Percentiles rank a stretch among this genome's conserved stretches.
phyloP scores from a whole-genome alignment of 495 filamentous ascomycete species.

The Podospora bellae-mahoneyi region DNA sequence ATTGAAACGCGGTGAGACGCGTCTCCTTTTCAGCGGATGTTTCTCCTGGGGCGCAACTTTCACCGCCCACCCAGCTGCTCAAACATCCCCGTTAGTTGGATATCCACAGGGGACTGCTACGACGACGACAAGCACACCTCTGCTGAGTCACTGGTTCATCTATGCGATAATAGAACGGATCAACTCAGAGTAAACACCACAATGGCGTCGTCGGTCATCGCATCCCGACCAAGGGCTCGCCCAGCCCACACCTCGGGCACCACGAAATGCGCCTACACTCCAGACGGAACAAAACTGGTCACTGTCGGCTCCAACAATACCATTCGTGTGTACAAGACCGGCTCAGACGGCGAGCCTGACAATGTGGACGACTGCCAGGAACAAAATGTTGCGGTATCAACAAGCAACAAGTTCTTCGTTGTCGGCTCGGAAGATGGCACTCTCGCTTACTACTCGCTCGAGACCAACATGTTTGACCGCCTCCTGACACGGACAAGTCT shows the following conservation, averaged over 20 bases:
- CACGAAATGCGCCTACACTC: constrained; percentile 55
- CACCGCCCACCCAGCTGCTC: background rate
- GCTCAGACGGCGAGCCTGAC: constrained; percentile 82
- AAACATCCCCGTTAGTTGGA: constrained; percentile 5
- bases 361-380: constrained; percentile 87
- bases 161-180: constrained; percentile 6
- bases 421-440: constrained; percentile 90
- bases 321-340: constrained; percentile 85
- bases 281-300: constrained; percentile 58
- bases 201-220: constrained; percentile 51
- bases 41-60: background rate
- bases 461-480: constrained; percentile 69
- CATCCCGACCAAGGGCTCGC: constrained; percentile 45
- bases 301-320: constrained; percentile 89
- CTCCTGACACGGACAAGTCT: constrained; percentile 78
- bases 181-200: constrained; percentile 7
- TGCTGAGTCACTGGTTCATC: background rate
- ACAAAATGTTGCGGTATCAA: constrained; percentile 70
- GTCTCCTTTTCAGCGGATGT: constrained; percentile 22
- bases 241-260: constrained; percentile 53
- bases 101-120: background rate
- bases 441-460: constrained; percentile 79
- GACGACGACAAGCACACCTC: background rate
- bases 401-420: constrained; percentile 79
- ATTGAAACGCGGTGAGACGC: constrained; percentile 29